These are phyloP conservation scores for Botryotinia calthae DNA, from an alignment of 2,329 filamentous ascomycete genomes.

Conservation along the genomic window DNA sequence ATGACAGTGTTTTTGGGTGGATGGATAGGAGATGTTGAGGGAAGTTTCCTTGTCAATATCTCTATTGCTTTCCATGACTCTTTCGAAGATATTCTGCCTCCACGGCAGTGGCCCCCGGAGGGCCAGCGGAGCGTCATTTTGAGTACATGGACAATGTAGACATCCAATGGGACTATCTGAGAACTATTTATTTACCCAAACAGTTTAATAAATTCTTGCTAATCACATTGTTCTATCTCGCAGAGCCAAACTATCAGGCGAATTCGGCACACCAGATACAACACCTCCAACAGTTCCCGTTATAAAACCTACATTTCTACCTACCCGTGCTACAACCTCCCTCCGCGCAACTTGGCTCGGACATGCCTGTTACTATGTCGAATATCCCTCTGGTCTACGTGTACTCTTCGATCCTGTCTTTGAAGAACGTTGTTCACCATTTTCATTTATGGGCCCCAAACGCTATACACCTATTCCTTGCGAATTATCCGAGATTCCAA, in stretches of 20 bases:
- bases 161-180: not conserved
- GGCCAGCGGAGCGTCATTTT: not conserved
- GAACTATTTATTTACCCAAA: too few relatives aligned
- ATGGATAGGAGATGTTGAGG: not conserved
- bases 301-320: conserved; percentile 57
- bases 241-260: conserved; percentile 28
- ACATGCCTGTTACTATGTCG: conserved; percentile 90
- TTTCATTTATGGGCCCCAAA: conserved; percentile 68
- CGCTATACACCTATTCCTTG: conserved; percentile 78
- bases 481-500: conserved; percentile 71
- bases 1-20: not conserved
- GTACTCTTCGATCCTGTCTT: conserved; percentile 95
- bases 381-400: conserved; percentile 81
- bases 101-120: not conserved
- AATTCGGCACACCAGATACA: conserved; percentile 50
- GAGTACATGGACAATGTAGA: not conserved
- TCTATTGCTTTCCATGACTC: not conserved
- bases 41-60: not conserved
- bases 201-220: not conserved
- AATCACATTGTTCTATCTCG: not conserved
- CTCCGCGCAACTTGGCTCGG: conserved; percentile 92
- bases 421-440: conserved; percentile 78
- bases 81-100: not conserved
- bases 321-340: conserved; percentile 48
- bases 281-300: conserved; percentile 61